phyloP scores from a whole-genome alignment of 345 rosid species.

The Gossypium arboreum region DNA sequence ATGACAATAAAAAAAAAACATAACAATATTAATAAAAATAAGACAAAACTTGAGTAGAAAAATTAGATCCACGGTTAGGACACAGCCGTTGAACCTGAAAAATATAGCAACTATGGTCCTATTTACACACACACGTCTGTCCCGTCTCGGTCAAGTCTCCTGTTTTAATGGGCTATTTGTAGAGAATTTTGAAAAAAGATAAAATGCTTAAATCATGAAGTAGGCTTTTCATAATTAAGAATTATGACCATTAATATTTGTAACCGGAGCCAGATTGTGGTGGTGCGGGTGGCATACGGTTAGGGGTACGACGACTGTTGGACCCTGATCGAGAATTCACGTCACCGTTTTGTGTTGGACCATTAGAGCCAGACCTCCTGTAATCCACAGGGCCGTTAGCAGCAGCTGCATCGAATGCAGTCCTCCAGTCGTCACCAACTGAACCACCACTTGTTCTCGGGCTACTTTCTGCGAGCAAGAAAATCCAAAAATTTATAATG shows the following conservation, averaged over 20 bases:
- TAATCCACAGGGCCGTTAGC: conserved; percentile 42
- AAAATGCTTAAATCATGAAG: conserved; percentile 9
- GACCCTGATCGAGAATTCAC: conserved; percentile 43
- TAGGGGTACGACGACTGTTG: conserved; percentile 72
- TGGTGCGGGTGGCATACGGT: conserved; percentile 61
- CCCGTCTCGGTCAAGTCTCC: background rate
- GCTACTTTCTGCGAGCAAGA: conserved; percentile 60
- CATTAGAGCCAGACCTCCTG: conserved; percentile 49
- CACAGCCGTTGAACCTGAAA: conserved; percentile 19
- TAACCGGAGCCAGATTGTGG: conserved; percentile 36
- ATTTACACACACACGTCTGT: conserved; percentile 24
- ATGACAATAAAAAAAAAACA: background rate
- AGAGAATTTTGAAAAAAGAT: background rate
- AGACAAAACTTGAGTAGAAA: conserved; percentile 16
- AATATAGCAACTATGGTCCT: conserved; percentile 21
- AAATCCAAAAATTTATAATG: background rate
- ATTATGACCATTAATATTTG: conserved; percentile 15
- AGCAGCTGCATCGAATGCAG: conserved; percentile 81
- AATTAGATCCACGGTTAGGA: conserved; percentile 21
- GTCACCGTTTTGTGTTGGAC: conserved; percentile 70
- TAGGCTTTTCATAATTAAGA: conserved; percentile 15
- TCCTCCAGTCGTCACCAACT: conserved; percentile 84
- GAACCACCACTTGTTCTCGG: conserved; percentile 60
- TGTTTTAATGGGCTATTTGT: conserved; percentile 6
- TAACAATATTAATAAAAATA: background rate